A percentile compares a stretch with the other conserved stretches of the same genome.
These are phyloP conservation scores for Malus fusca DNA, from an alignment of 306 rosid species.

Conservation along the genomic window DNA sequence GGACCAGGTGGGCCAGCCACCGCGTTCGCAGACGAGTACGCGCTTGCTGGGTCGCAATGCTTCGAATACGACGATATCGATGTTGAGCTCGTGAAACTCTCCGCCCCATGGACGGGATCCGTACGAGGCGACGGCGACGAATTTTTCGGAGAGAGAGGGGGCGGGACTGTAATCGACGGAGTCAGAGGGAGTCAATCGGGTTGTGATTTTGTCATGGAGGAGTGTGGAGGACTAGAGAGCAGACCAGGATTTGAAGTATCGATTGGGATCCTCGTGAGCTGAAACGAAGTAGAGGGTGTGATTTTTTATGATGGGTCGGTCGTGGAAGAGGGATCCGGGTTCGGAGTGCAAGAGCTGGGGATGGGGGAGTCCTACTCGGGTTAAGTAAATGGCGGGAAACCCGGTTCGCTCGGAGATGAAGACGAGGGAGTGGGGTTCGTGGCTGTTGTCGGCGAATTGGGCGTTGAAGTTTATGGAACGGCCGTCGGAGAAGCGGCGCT, in stretches of 20 bases:
- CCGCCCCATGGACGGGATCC: constrained; percentile 61
- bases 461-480: constrained; percentile 69
- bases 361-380: constrained; percentile 23
- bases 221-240: constrained; percentile 48
- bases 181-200: constrained; percentile 47
- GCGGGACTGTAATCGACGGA: constrained; percentile 67
- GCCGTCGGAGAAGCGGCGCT: constrained; percentile 60
- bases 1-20: constrained; percentile 95
- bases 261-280: constrained; percentile 39
- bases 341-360: constrained; percentile 25
- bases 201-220: neutral
- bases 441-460: constrained; percentile 33
- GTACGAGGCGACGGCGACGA: constrained; percentile 72
- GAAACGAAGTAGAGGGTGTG: constrained; percentile 55
- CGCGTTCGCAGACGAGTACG: constrained; percentile 27
- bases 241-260: constrained; percentile 38
- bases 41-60: neutral
- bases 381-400: constrained; percentile 29
- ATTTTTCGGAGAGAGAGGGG: constrained; percentile 42
- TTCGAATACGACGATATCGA: neutral
- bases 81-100: constrained; percentile 24
- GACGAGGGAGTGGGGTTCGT: constrained; percentile 22
- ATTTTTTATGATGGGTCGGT: constrained; percentile 51
- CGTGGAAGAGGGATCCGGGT: constrained; percentile 44
- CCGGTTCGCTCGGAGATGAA: constrained; percentile 75